Percentiles rank a stretch among this genome's conserved stretches.
phyloP scores from a whole-genome alignment of 441 rosid species.

The Gossypium davidsonii region DNA sequence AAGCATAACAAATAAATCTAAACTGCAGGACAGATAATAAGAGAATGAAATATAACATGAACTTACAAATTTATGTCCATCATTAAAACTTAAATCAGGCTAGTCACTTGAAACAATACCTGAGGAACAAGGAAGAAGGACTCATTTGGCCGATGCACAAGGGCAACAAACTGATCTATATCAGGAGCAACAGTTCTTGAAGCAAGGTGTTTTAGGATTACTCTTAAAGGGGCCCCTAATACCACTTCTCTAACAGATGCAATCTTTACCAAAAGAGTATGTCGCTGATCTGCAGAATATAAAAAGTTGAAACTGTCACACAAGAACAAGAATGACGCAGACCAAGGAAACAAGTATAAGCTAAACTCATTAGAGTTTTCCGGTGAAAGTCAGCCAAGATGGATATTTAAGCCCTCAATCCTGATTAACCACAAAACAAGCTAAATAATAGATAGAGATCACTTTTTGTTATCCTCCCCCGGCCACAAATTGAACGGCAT shows the following conservation, averaged over 20 bases:
- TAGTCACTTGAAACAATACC: slow-evolving; percentile 33
- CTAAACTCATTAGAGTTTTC: neutral
- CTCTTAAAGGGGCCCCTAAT: slow-evolving; percentile 81
- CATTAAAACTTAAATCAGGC: neutral
- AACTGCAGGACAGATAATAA: neutral
- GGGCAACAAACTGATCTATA: slow-evolving; percentile 55
- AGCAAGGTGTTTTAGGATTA: slow-evolving; percentile 65
- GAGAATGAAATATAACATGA: neutral
- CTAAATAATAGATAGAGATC: neutral
- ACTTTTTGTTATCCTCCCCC: neutral
- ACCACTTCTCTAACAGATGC: slow-evolving; percentile 92
- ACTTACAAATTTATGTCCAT: neutral
- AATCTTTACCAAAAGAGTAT: slow-evolving; percentile 54
- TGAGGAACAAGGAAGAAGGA: slow-evolving; percentile 76
- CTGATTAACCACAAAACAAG: neutral
- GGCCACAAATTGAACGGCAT: neutral
- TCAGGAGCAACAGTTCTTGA: slow-evolving; percentile 62
- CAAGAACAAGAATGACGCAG: slow-evolving; percentile 5
- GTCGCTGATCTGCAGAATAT: slow-evolving; percentile 47
- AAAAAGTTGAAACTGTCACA: slow-evolving; percentile 14
- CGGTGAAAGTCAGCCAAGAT: neutral
- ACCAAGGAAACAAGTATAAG: neutral
- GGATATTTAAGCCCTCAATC: neutral
- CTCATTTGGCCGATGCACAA: slow-evolving; percentile 90
- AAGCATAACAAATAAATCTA: neutral